Evolutionary conservation across 305 asterid species (phyloP).

Genomic region (Fraxinus angustifolia): DNA sequence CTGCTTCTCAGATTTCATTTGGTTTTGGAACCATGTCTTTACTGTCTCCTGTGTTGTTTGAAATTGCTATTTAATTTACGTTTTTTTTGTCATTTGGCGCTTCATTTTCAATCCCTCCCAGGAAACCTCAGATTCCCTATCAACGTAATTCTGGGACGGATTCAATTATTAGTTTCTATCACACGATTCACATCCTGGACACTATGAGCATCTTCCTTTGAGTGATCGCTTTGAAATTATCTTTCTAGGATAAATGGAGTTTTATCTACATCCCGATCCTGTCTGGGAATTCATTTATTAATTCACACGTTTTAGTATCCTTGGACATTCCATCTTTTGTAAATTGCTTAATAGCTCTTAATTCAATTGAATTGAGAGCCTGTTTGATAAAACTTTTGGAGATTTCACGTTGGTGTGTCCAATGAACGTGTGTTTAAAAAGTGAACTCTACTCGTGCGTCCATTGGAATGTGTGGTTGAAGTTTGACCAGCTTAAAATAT

Average conservation of each 20-base stretch:
- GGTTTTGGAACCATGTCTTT: not conserved
- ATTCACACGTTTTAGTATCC: slow-evolving; percentile 7
- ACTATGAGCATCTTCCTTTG: not conserved
- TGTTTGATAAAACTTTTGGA: not conserved
- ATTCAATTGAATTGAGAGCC: not conserved
- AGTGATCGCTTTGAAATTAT: not conserved
- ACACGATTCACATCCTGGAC: not conserved
- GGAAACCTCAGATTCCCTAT: not conserved
- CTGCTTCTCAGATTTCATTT: slow-evolving; percentile 6
- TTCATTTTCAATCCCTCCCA: slow-evolving; percentile 4
- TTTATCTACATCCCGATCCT: not conserved
- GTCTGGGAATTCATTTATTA: not conserved
- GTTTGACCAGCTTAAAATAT: not conserved
- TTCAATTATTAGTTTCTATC: not conserved
- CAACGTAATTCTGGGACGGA: slow-evolving; percentile 16
- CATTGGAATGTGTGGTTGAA: not conserved
- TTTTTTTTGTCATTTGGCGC: not conserved
- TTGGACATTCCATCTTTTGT: slow-evolving; percentile 7
- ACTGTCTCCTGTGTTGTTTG: not conserved
- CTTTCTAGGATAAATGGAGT: not conserved
- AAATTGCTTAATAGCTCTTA: slow-evolving; percentile 7
- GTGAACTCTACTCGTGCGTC: not conserved
- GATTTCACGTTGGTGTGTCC: not conserved
- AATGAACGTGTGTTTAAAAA: not conserved
- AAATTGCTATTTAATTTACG: not conserved